Percentiles rank a stretch among this genome's conserved stretches.
phyloP scores from a whole-genome alignment of 768 basidiomycete species.

The Russula dissimulans region DNA sequence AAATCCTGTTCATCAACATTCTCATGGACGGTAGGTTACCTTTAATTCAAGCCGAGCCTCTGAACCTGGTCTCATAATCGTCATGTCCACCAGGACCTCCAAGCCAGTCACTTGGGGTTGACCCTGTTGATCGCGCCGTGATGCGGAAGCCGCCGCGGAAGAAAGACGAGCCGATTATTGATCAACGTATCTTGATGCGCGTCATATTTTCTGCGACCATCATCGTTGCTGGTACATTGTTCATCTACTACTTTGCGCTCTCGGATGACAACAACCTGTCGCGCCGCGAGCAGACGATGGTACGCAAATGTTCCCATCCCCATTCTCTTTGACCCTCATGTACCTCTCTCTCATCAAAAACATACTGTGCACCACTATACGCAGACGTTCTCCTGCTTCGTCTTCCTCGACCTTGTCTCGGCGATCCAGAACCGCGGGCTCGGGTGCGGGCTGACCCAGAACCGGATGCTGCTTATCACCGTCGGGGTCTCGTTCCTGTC shows the following conservation, averaged over 20 bases:
- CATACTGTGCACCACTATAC: background rate
- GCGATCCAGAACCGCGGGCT: slow-evolving; percentile 92
- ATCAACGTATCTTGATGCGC: slow-evolving; percentile 55
- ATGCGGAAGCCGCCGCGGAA: slow-evolving; percentile 90
- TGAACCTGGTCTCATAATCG: background rate
- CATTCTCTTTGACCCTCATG: background rate
- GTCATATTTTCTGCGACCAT: slow-evolving; percentile 91
- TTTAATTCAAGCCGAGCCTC: background rate
- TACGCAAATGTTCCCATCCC: slow-evolving; percentile 28
- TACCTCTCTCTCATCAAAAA: background rate
- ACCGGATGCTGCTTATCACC: slow-evolving; percentile 84
- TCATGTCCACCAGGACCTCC: slow-evolving; percentile 58
- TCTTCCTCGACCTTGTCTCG: slow-evolving; percentile 93
- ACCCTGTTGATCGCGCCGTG: slow-evolving; percentile 87
- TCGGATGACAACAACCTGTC: slow-evolving; percentile 72
- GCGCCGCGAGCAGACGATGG: slow-evolving; percentile 92
- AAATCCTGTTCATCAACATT: slow-evolving; percentile 98
- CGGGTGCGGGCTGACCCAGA: slow-evolving; percentile 72
- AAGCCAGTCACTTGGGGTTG: slow-evolving; percentile 91
- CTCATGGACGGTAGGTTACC: slow-evolving; percentile 80
- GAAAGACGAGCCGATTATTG: slow-evolving; percentile 88
- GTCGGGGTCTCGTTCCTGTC: slow-evolving; percentile 79
- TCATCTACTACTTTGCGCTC: slow-evolving; percentile 75
- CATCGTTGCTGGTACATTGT: slow-evolving; percentile 83
- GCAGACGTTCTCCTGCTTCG: slow-evolving; percentile 97